Evolutionary conservation across 202 grass and related monocot genomes (phyloP).

Genomic region (Alloteropsis angusta): DNA sequence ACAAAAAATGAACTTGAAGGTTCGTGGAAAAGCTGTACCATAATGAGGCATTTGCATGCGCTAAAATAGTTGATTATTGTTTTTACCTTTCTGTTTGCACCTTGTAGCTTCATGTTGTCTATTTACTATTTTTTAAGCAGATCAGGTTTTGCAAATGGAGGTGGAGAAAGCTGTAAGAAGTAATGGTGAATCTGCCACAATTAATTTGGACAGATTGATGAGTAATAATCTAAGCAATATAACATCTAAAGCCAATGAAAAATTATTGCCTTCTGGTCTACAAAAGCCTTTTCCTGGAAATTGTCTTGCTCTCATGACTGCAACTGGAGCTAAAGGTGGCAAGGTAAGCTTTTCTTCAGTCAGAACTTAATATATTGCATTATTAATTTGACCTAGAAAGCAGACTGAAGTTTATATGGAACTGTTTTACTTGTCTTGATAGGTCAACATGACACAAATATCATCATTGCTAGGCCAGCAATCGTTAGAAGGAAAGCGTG

Average conservation of each 20-base stretch:
- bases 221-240: slow-evolving; percentile 42
- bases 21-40: slow-evolving; percentile 23
- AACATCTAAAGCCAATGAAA: slow-evolving; percentile 47
- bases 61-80: not conserved
- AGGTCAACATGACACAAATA: slow-evolving; percentile 98
- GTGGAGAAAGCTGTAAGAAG: slow-evolving; percentile 65
- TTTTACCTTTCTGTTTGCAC: not conserved
- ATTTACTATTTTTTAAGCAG: slow-evolving; percentile 29
- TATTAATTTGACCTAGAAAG: not conserved
- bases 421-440: slow-evolving; percentile 10
- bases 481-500: slow-evolving; percentile 86
- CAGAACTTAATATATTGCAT: not conserved
- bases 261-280: slow-evolving; percentile 57
- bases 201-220: slow-evolving; percentile 55
- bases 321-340: slow-evolving; percentile 84
- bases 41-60: not conserved
- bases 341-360: slow-evolving; percentile 37
- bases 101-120: slow-evolving; percentile 1
- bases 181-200: slow-evolving; percentile 50
- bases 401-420: not conserved
- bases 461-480: slow-evolving; percentile 89
- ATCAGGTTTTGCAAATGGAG: slow-evolving; percentile 53
- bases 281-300: slow-evolving; percentile 70
- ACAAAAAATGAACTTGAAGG: slow-evolving; percentile 30
- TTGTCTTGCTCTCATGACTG: slow-evolving; percentile 94